Base-by-base conservation (phyloP, 1,284 basidiomycete species). In the Irpex sp. region DNA sequence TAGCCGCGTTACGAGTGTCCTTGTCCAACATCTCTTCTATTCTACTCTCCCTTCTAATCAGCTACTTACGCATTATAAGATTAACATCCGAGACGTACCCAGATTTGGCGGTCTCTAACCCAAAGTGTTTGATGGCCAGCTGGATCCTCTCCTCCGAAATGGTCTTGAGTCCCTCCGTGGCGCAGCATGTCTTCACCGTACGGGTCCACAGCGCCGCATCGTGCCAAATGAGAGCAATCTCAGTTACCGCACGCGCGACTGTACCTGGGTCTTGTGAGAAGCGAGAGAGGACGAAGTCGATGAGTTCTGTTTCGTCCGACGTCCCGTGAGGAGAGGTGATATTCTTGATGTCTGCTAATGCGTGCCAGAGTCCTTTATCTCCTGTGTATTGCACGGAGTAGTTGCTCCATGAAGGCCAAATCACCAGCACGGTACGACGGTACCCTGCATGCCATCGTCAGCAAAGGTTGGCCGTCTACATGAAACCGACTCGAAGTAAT, bases 351-450 rank as follows among this genome's bases (percentile, higher is more conserved):
- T 55, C 59, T 26, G 62, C 48, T 59, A 64, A 66, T 2, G 66
- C 67, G 17, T 61, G 44, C 4, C 26, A 17, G 11, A 71, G 55
- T 3, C 58, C 65, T 9, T 61, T 44, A 0, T 51, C 31, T 1
- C 48, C 59, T 13, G 60, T 59, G 57, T 65, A 60, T 3, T 74
- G 67, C 17, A 76, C 64, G 13, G 74, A 61, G 51, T 69, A 66
- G 26, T 74, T 65, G 6, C 73, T 67, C n/a, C 70, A 66, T 47
- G 72, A 52, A n/a, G 73, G 77, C 67, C 77, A 74, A 31, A 82
- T 69, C 31, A 81, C 68, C 2, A 83, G 69, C 3, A 78, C 79
- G 0, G 79, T 78, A 3, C 79, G 73, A 31, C 71, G 76, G 66
- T 82, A 82, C 72, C 75, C 81, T 81, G 62, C 0, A 17, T 5